Evolutionary conservation across 345 rosid genomes (phyloP), one percentile per base, ranked within the genome.

Genomic region (Lenwebbia sp.): DNA sequence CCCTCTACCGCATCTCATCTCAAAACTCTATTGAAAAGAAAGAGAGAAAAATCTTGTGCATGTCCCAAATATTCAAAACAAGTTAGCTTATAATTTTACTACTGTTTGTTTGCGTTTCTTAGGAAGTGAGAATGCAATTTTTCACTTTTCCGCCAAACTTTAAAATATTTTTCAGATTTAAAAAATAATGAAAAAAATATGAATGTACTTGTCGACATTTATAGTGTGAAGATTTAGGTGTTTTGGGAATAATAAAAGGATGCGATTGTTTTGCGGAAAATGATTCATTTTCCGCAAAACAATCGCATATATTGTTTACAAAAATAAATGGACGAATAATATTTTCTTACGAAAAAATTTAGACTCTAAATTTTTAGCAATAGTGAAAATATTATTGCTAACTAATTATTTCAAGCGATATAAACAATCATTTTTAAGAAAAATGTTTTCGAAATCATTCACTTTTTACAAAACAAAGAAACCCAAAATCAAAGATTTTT

Each of bases 271-370:
- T 70, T 5, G 13, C 22, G 12, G 5, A 30, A 62, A 62, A 30
- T 30, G 23, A 15, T 6, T 62, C 3, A 62, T 7, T 14, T 60
- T 65, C 12, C 17, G 2, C 15, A 65, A 5, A 65, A 28, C 17
- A 17, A 30, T 65, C 5, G 1, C 2, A 4, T 0, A 0, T 30
- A 65, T 65, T 0, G 1, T 17, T 3, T 8, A 65, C 3, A 9
- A 30, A 30, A 10, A 15, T 19, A 7, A 62, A 62, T 62, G 2
- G 12, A 30, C 10, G 23, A 30, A 62, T 30, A 30, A 7, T 30
- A 33, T 62, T 14, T 62, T 10, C 23, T 5, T 7, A 7, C 12
- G 0, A 62, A 54, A 30, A 62, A 30, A 17, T 30, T 62, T 30
- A 60, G 74, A 60, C 2, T 5, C 47, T 60, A n/a, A 60, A 60